Percentiles rank a stretch among this genome's conserved stretches.
Evolutionary conservation across 2,329 filamentous ascomycete species (phyloP).

Genomic region (Neofusicoccum kwambonambiense): DNA sequence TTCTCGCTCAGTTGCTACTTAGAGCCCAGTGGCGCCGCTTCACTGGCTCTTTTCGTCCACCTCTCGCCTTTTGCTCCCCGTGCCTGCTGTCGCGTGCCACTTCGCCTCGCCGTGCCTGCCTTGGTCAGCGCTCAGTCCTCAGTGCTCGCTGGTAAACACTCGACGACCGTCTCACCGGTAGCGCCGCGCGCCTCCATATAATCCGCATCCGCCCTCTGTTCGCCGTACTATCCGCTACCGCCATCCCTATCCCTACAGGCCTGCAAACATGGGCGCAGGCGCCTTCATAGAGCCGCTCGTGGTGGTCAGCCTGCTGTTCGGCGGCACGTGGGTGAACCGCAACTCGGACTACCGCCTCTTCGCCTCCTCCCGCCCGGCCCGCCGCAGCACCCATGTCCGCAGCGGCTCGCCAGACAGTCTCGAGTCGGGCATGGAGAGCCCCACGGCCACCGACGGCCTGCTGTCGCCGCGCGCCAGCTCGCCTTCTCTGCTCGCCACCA

Average conservation of each 20-base stretch:
- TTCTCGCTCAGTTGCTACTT: background rate
- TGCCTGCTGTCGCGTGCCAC: conserved; percentile 1
- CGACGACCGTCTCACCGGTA: no score
- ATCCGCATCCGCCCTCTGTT: background rate
- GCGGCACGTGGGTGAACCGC: conserved; percentile 63
- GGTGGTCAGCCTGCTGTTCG: conserved; percentile 59
- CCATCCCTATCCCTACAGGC: background rate
- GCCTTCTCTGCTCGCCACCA: conserved; percentile 41
- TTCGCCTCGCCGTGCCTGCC: background rate
- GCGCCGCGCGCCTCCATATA: no score
- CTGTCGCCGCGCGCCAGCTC: conserved; percentile 35
- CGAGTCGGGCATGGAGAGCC: conserved; percentile 42
- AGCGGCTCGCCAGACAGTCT: conserved; percentile 40
- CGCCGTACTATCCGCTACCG: background rate
- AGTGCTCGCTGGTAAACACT: no score
- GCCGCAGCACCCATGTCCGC: conserved; percentile 22
- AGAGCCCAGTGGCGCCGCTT: background rate
- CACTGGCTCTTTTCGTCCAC: background rate
- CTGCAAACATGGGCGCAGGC: conserved; percentile 51
- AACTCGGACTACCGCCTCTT: conserved; percentile 42
- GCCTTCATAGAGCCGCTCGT: conserved; percentile 62
- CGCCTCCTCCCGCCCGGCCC: conserved; percentile 26
- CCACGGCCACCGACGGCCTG: conserved; percentile 33
- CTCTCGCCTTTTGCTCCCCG: background rate
- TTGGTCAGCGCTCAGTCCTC: background rate